Evolutionary conservation across 2,329 filamentous ascomycete genomes (phyloP), one percentile per base, ranked within the genome.

Genomic region (Fusarium sp.): DNA sequence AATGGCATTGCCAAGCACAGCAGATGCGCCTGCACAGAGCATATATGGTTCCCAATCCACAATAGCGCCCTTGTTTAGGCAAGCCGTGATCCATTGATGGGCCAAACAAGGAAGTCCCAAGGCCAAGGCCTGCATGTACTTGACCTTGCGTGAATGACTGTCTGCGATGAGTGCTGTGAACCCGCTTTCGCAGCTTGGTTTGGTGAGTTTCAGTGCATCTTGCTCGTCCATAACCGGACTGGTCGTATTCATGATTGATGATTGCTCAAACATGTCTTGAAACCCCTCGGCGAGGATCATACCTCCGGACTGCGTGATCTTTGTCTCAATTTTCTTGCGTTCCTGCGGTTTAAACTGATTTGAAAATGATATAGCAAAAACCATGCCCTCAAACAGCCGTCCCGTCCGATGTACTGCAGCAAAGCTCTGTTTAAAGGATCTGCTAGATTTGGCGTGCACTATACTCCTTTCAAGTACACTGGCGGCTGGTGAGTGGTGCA

Each of bases 81-180:
- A 97, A 50, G 92, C 87, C 26, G 88, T 85, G 48, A 97, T 83
- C 95, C 96, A 99, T 56, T 91, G 90, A 7, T 90, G 87, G 7
- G 93, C 91, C 3, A 99, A 84, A 74, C 95, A 97, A 0, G 96
- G 96, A 1, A 99, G 81, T 1, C 93, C 94, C 1, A 99, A 87
- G 0, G 96, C 95, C 3, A 99, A 87, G 0, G 96, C 96, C 80
- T 98, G 95, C 85, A 98, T 92, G 78, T 96, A 98, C 77, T 98
- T 99, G 50, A 90, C 88, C 67, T 94, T 94, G 46, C 95, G 90
- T 8, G 92, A 96, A 77, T 97, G 92, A 6, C 89, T 88, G 75
- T 98, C 93, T 0, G 95, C 91, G 63, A 99, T 92, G 15, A 98
- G 82, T 6, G 94, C 95, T 0, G 92, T 90, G 75, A 99, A 98